These are phyloP conservation scores for Nemophila menziesii DNA, from an alignment of 257 asterid genomes.

Conservation along the genomic window DNA sequence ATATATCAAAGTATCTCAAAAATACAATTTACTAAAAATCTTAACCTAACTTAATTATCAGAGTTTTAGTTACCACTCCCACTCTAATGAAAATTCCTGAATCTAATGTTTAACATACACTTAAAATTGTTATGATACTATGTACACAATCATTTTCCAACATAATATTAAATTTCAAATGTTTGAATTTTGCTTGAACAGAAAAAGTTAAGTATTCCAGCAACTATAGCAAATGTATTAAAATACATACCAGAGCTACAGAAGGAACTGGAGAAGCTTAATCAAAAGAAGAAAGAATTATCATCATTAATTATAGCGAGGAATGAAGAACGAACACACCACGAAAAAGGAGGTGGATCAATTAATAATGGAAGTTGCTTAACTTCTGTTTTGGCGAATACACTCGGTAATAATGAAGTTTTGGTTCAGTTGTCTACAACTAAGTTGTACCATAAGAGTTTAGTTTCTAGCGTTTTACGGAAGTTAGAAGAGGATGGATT, in stretches of 20 bases:
- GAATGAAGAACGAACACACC: background rate
- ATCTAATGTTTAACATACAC: too few species aligned
- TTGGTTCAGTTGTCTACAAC: conserved; percentile 33
- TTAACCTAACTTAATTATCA: too few species aligned
- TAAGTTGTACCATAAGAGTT: conserved; percentile 9
- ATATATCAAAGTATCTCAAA: too few species aligned
- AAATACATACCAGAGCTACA: conserved; percentile 72
- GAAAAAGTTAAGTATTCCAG: conserved; percentile 59
- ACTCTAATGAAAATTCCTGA: too few species aligned
- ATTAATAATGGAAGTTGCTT: background rate
- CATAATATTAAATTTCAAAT: too few species aligned
- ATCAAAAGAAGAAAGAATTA: conserved; percentile 28
- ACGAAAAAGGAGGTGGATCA: too few species aligned
- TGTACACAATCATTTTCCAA: too few species aligned
- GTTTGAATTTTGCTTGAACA: conserved; percentile 6
- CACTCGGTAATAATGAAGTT: conserved; percentile 28
- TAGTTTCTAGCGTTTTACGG: conserved; percentile 18
- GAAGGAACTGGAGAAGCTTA: conserved; percentile 37
- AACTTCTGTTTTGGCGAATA: conserved; percentile 25
- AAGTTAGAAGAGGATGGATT: conserved; percentile 45
- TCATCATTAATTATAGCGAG: conserved; percentile 12
- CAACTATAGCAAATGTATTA: conserved; percentile 42
- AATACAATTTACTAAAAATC: too few species aligned
- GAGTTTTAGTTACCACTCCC: too few species aligned
- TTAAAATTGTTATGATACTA: background rate